Conservation (phyloP, 352 stramenopile genomes). For the Phytopythium sindhum region DNA sequence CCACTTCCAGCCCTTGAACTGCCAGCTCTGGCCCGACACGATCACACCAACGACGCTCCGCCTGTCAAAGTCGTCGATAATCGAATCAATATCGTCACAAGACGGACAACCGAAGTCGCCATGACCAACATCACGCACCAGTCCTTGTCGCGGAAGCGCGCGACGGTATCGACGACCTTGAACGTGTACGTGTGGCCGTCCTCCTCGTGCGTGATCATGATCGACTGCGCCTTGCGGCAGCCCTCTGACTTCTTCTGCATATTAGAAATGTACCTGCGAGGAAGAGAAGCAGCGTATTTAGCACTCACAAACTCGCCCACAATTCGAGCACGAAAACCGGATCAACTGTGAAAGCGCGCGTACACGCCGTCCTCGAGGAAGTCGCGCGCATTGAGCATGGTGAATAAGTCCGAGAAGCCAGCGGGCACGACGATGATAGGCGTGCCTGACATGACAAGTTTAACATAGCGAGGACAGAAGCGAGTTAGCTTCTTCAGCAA, state of each 20-base stretch:
- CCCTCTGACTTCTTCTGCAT: slow-evolving; percentile 86
- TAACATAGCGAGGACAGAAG: not conserved
- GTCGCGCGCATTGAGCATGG: slow-evolving; percentile 87
- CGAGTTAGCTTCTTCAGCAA: not conserved
- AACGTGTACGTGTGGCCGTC: slow-evolving; percentile 82
- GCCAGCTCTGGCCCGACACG: slow-evolving; percentile 86
- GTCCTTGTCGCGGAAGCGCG: slow-evolving; percentile 82
- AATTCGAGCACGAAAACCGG: not conserved
- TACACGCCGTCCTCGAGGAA: slow-evolving; percentile 86
- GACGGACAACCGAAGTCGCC: not conserved
- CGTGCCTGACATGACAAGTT: slow-evolving; percentile 32
- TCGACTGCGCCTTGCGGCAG: slow-evolving; percentile 73
- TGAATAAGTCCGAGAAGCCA: slow-evolving; percentile 84
- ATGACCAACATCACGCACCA: slow-evolving; percentile 45
- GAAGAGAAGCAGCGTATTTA: not conserved
- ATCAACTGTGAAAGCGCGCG: slow-evolving; percentile 7
- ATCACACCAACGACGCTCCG: slow-evolving; percentile 88
- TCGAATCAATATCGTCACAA: not conserved
- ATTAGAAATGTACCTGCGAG: slow-evolving; percentile 50
- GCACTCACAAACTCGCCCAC: not conserved
- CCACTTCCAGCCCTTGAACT: slow-evolving; percentile 94
- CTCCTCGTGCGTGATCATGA: slow-evolving; percentile 81
- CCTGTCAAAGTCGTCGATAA: slow-evolving; percentile 26
- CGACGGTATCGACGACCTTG: slow-evolving; percentile 87
- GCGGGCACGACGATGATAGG: slow-evolving; percentile 91